A percentile compares a stretch with the other conserved stretches of the same genome.
phyloP scores from a whole-genome alignment of 2,329 filamentous ascomycete genomes.

The Fusarium mundagurra region DNA sequence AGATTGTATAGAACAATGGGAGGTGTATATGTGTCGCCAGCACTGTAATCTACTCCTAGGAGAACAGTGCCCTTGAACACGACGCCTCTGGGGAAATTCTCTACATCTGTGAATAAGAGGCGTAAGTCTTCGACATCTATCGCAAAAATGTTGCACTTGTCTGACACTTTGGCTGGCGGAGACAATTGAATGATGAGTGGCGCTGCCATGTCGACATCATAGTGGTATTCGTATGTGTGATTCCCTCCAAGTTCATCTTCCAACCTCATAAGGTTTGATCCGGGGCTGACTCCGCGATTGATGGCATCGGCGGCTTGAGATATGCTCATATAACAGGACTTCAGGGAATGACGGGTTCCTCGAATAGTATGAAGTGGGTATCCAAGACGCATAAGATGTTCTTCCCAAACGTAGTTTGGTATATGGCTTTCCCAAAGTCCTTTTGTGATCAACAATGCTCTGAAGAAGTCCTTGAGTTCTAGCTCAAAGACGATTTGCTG shows the following conservation, averaged over 20 bases:
- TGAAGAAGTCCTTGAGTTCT: conserved; percentile 2
- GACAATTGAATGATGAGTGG: background rate
- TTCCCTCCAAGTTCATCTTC: background rate
- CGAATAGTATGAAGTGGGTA: conserved; percentile 1
- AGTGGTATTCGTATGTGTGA: background rate
- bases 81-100: background rate
- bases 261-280: background rate
- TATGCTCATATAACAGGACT: conserved; percentile 3
- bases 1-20: background rate
- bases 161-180: too few species aligned
- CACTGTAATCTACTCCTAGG: background rate
- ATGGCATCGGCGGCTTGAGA: background rate
- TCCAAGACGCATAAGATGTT: conserved; percentile 4
- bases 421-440: conserved; percentile 2
- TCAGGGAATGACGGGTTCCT: background rate
- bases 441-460: conserved; percentile 3
- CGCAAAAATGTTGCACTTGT: background rate
- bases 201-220: background rate
- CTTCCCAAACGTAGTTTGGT: background rate
- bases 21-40: too few species aligned
- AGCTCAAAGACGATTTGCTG: conserved; percentile 17
- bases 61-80: background rate
- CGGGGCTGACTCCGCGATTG: background rate
- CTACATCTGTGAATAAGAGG: background rate
- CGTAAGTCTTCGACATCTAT: background rate